Base-by-base conservation (phyloP, 805 yeast species). In the Saccharomyces mikatae region DNA sequence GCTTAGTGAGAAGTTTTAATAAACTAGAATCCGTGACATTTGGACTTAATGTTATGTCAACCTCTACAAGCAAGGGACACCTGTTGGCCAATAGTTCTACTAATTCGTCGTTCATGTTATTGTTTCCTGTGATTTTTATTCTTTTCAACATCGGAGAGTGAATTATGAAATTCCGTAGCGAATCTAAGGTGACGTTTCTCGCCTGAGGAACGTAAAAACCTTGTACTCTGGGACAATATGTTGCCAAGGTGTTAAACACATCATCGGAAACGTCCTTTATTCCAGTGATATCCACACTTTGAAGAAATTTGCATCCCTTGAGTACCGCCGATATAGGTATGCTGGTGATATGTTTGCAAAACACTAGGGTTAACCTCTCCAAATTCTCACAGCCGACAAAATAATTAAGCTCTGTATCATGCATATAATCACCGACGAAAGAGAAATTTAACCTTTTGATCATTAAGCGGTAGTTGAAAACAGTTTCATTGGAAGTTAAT, bases 151-250 rank as follows among this genome's bases (percentile, higher is more conserved):
- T 76, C 1, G 86, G 87, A 56, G 97, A 89, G 32, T 76, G 75
- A 31, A 71, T 63, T 11, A 89, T 78, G 56, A 91, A 74, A 41
- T 71, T 70, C 31, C 80, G 62, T 11, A 92, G 76, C 1, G 92
- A 87, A 3, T 65, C 72, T 58, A 87, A 87, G 5, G 86, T 76
- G 2, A 92, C 84, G n/a, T 74, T 71, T 41, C 80, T 80, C 54
- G 97, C 90, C 5, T 87, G 88, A 1, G 96, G 91, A 0, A 94
- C 94, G 67, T 90, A 91, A 48, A 91, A 74, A 1, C 97, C 97
- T 71, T 92, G 97, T 48, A 92, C 75, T 49, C 92, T 74, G 41
- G 80, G 79, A 69, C 97, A 91, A 62, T 81, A 77, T 8, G 66
- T 65, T 2, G 96, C 89, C 59, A 92, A 75, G 6, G 87, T 81